Evolutionary conservation across 805 yeast genomes (phyloP).

Genomic region (Saccharomycopsis capsularis): DNA sequence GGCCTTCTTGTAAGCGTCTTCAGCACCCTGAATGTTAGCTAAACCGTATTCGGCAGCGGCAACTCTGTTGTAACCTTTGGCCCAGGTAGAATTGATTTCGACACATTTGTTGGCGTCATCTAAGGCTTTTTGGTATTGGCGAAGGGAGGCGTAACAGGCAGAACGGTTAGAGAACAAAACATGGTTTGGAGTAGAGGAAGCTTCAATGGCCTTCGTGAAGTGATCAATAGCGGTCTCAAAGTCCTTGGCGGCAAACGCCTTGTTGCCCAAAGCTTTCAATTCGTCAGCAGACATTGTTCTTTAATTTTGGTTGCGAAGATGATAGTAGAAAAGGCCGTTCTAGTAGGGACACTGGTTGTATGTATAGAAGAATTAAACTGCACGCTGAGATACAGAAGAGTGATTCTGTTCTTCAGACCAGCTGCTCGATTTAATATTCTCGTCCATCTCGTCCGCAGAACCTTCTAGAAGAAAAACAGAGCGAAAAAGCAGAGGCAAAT

Average conservation of each 20-base stretch:
- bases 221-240: constrained; percentile 70
- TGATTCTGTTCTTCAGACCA: no score
- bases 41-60: constrained; percentile 93
- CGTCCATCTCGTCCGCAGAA: no score
- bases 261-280: constrained; percentile 86
- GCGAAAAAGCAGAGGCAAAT: no score
- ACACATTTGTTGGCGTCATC: constrained; percentile 82
- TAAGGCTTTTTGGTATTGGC: constrained; percentile 66
- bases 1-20: constrained; percentile 65
- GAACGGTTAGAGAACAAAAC: constrained; percentile 92
- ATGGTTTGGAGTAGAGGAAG: constrained; percentile 77
- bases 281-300: constrained; percentile 21
- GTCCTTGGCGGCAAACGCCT: constrained; percentile 84
- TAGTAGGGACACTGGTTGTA: no score
- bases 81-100: constrained; percentile 79
- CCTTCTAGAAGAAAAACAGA: no score
- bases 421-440: no score
- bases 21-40: constrained; percentile 71
- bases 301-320: no score
- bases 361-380: no score
- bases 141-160: constrained; percentile 50
- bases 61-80: constrained; percentile 89
- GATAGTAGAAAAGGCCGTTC: no score
- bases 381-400: no score
- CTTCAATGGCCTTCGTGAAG: constrained; percentile 84